Conservation (phyloP, 2,329 filamentous ascomycete species). For the Talaromyces sp. region DNA sequence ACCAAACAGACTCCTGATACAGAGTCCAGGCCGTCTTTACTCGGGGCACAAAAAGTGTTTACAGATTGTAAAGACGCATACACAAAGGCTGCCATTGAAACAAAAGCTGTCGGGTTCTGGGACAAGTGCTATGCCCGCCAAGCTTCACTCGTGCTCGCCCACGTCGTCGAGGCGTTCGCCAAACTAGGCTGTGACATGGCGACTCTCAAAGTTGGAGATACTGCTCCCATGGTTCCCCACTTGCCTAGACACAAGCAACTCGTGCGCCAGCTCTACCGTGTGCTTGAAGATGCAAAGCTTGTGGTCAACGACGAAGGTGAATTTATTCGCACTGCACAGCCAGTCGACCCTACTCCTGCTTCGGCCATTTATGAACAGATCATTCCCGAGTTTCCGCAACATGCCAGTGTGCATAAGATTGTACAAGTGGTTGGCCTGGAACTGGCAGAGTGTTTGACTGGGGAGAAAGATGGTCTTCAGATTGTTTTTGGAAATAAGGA, state of each 20-base stretch:
- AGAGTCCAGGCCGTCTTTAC: neutral
- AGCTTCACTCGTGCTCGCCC: constrained; percentile 2
- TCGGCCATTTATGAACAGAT: constrained; percentile 22
- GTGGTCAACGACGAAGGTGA: constrained; percentile 18
- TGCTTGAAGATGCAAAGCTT: constrained; percentile 26
- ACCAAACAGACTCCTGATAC: neutral
- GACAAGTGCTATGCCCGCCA: constrained; percentile 5
- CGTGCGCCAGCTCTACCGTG: constrained; percentile 26
- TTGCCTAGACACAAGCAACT: constrained; percentile 22
- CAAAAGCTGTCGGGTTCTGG: constrained; percentile 3
- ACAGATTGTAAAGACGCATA: constrained; percentile 3
- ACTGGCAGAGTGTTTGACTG: constrained; percentile 23
- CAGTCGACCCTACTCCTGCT: constrained; percentile 17
- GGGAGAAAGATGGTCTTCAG: constrained; percentile 26
- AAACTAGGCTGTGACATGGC: constrained; percentile 6
- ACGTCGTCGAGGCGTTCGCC: constrained; percentile 5
- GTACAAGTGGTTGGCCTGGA: constrained; percentile 15
- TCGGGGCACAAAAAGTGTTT: constrained; percentile 1
- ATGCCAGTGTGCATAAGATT: constrained; percentile 20
- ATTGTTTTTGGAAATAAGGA: constrained; percentile 28
- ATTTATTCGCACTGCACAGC: constrained; percentile 24
- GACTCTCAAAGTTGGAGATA: neutral
- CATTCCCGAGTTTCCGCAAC: constrained; percentile 19
- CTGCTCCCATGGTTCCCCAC: neutral
- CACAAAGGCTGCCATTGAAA: constrained; percentile 1